Evolutionary conservation across 2,329 filamentous ascomycete genomes (phyloP).

Genomic region (Dactylellina haptotyla): DNA sequence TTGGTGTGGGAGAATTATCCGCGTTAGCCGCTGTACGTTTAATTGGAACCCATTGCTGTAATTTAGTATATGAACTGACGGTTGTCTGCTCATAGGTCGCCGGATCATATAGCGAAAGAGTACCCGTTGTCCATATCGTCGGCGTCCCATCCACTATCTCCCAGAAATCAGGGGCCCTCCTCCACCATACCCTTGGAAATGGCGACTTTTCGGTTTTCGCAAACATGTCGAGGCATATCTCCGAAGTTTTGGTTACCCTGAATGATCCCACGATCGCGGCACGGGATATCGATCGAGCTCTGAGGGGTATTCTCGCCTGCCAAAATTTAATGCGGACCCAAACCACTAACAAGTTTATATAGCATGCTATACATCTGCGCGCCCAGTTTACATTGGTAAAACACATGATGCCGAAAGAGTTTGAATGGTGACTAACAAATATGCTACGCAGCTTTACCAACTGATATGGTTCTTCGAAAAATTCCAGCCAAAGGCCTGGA

Average conservation of each 20-base stretch:
- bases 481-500: slow-evolving; percentile 77
- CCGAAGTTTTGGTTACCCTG: slow-evolving; percentile 76
- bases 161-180: slow-evolving; percentile 64
- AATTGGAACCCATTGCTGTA: no score
- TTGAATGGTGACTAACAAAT: background rate
- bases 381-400: slow-evolving; percentile 77
- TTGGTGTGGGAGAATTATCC: slow-evolving; percentile 77
- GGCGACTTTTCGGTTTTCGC: slow-evolving; percentile 85
- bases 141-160: slow-evolving; percentile 65
- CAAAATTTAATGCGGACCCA: background rate
- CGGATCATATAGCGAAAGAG: slow-evolving; percentile 77
- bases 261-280: slow-evolving; percentile 76
- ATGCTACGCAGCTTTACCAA: slow-evolving; percentile 71
- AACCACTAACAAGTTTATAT: background rate
- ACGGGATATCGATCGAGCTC: slow-evolving; percentile 78
- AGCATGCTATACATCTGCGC: slow-evolving; percentile 72
- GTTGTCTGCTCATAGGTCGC: slow-evolving; percentile 64
- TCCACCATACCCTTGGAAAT: slow-evolving; percentile 78
- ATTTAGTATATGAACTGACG: no score
- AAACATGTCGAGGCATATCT: slow-evolving; percentile 78
- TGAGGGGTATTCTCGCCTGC: slow-evolving; percentile 68
- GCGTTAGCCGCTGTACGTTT: slow-evolving; percentile 72
- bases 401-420: background rate
- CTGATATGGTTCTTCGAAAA: slow-evolving; percentile 80
- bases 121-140: slow-evolving; percentile 75